Evolutionary conservation across 805 yeast genomes (phyloP), one percentile per base, ranked within the genome.

Genomic region (Candida insectorum): DNA sequence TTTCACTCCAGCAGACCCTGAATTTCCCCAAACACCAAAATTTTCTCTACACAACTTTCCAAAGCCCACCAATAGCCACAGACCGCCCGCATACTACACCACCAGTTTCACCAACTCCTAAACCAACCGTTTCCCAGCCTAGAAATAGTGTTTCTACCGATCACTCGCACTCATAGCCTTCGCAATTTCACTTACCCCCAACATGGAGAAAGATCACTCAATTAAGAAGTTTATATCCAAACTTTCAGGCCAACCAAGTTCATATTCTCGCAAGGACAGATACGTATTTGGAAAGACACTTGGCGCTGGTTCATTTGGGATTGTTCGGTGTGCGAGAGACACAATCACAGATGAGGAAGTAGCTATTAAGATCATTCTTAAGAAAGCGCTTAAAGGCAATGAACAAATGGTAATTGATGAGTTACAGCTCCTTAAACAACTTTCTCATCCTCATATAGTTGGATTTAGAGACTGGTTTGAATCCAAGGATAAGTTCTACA

Each of bases 281-380:
- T 89, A 86, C 51, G 75, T 79, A 6, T 85, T 88, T 55, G 91
- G 89, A 9, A 77, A 75, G 39, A 86, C 96, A 0, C 62, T 89
- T 9, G 97, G 97, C 7, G 97, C 97, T 0, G 97, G 98, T 4
- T 77, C 95, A 1, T 93, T 87, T 59, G 97, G 98, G 24, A 81
- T 91, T 2, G 97, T 91, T 3, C 72, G 95, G 47, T 73, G 75
- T 43, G 97, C 96, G 2, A 65, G 75, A 24, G 60, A 63, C 36
- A 61, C 59, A 43, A 48, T 39, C 21, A 62, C 69, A 8, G 60
- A 62, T 16, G 87, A 86, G 47, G 79, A 83, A 38, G 95, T 88
- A 11, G 97, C 97, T 0, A 75, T 91, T 43, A 91, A 91, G 64
- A 87, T 91, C 50, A 81, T 91, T 23, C 60, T 88, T 49, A 88